phyloP scores from a whole-genome alignment of 768 basidiomycete genomes.

The Rhodocollybia butyracea region DNA sequence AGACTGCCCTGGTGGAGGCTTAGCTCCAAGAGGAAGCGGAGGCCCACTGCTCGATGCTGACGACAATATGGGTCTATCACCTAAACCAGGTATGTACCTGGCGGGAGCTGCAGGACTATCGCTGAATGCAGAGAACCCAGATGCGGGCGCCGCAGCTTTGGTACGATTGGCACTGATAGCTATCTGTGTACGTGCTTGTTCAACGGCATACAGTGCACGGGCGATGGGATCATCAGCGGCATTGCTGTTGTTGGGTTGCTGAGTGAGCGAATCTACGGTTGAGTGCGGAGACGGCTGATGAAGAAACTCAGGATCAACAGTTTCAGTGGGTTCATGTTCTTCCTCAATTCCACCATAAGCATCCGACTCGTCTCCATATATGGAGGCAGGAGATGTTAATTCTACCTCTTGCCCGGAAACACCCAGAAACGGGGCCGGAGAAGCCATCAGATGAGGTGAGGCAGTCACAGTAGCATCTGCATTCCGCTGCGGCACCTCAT shows the following conservation, averaged over 20 bases:
- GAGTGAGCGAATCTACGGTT: not conserved
- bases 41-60: too few species aligned
- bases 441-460: too few species aligned
- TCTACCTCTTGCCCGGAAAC: too few species aligned
- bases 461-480: too few species aligned
- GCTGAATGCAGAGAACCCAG: constrained; percentile 1
- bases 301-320: not conserved
- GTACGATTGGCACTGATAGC: not conserved
- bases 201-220: not conserved
- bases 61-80: too few species aligned
- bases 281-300: not conserved
- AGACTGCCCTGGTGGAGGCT: too few species aligned
- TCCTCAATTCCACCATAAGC: constrained; percentile 6
- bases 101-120: not conserved
- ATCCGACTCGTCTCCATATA: constrained; percentile 3
- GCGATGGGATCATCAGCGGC: not conserved
- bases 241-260: not conserved
- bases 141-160: not conserved
- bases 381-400: not conserved
- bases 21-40: too few species aligned
- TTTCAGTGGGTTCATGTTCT: not conserved
- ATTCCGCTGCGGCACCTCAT: too few species aligned
- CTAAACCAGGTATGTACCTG: not conserved
- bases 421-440: too few species aligned
- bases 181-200: not conserved